phyloP scores from a whole-genome alignment of 2,329 filamentous ascomycete species.

The Dendrostoma leiphaemia region DNA sequence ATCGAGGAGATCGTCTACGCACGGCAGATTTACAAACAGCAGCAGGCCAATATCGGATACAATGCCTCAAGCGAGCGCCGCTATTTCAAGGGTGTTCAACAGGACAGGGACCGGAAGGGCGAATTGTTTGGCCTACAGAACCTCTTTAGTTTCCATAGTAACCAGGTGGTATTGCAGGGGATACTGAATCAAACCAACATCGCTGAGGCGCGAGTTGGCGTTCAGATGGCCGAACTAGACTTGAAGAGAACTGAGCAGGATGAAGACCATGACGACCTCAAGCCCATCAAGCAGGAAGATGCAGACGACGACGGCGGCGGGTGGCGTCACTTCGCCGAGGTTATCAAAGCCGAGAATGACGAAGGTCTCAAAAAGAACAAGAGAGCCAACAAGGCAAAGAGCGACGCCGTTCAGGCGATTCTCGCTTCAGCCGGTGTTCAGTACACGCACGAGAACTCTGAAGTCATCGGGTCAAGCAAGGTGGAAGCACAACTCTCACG shows the following conservation, averaged over 20 bases:
- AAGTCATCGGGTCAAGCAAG: constrained; percentile 89
- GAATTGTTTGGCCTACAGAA: constrained; percentile 93
- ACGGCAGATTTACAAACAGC: constrained; percentile 97
- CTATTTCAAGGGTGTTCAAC: constrained; percentile 94
- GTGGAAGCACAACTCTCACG: constrained; percentile 84
- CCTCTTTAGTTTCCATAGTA: constrained; percentile 76
- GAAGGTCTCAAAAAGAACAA: constrained; percentile 33
- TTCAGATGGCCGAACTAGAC: constrained; percentile 76
- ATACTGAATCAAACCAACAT: constrained; percentile 99
- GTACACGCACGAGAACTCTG: constrained; percentile 95
- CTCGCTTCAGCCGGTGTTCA: constrained; percentile 84
- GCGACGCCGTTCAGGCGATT: constrained; percentile 84
- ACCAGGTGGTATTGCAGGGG: constrained; percentile 81
- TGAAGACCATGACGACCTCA: constrained; percentile 33
- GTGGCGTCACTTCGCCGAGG: constrained; percentile 69
- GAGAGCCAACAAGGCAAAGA: constrained; percentile 41
- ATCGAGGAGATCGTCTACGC: constrained; percentile 98
- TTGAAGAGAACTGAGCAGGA: constrained; percentile 58
- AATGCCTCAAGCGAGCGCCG: constrained; percentile 87
- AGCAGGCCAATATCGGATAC: constrained; percentile 97
- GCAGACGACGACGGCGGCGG: constrained; percentile 58
- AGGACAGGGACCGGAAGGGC: constrained; percentile 76
- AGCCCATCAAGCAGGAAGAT: constrained; percentile 42
- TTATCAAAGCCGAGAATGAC: constrained; percentile 49
- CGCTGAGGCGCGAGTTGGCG: constrained; percentile 84